A percentile compares a stretch with the other conserved stretches of the same genome.
Evolutionary conservation across 768 basidiomycete species (phyloP).

Genomic region (Imleria badia): DNA sequence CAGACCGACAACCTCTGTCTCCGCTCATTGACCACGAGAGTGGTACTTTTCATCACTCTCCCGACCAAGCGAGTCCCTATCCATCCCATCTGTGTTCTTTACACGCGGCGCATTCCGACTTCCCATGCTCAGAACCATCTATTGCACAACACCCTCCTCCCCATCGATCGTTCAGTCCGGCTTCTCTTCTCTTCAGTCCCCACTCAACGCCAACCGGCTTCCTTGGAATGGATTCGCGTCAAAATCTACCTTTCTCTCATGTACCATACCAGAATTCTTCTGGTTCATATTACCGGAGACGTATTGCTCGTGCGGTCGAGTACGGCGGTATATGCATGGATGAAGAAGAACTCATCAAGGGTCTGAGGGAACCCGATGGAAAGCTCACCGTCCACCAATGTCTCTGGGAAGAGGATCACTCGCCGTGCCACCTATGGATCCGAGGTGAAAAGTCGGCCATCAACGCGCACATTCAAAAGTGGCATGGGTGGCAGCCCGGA

Average conservation of each 20-base stretch:
- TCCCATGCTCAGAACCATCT: not conserved
- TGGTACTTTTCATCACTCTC: too few species aligned
- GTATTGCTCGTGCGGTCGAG: not conserved
- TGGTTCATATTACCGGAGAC: too few species aligned
- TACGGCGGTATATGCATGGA: slow-evolving; percentile 7
- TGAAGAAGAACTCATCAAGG: slow-evolving; percentile 9
- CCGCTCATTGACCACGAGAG: not conserved
- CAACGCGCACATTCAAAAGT: slow-evolving; percentile 15
- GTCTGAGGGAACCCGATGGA: not conserved
- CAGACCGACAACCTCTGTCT: not conserved
- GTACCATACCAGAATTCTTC: not conserved
- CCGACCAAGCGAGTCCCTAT: not conserved
- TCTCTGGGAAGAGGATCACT: slow-evolving; percentile 3
- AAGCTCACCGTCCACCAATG: slow-evolving; percentile 9
- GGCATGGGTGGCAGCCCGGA: slow-evolving; percentile 11
- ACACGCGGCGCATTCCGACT: too few species aligned
- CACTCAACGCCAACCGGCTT: not conserved
- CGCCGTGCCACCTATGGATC: slow-evolving; percentile 17
- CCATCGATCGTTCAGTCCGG: not conserved
- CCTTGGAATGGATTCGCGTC: too few species aligned
- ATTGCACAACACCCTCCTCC: too few species aligned
- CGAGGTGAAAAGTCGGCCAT: slow-evolving; percentile 11
- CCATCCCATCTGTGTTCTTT: too few species aligned
- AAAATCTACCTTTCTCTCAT: not conserved
- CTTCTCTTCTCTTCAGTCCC: not conserved